phyloP scores from a whole-genome alignment of 1,284 basidiomycete species.

The Rhodotorula glutinis region DNA sequence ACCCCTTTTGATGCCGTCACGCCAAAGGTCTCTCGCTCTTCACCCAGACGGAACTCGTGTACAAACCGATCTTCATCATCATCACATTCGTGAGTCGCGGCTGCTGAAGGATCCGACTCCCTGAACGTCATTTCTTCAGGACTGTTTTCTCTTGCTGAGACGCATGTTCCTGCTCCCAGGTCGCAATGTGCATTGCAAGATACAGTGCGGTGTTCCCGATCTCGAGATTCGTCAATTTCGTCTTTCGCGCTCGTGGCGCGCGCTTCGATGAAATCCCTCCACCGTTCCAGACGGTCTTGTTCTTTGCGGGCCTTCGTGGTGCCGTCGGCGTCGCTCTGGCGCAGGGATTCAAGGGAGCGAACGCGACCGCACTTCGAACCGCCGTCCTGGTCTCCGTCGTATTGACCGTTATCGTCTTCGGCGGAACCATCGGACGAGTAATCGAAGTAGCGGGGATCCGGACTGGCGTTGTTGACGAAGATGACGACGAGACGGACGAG shows the following conservation, averaged over 20 bases:
- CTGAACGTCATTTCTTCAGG: no score
- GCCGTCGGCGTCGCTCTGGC: conserved; percentile 96
- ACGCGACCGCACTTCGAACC: conserved; percentile 83
- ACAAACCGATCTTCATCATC: conserved; percentile 93
- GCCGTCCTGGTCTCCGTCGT: conserved; percentile 96
- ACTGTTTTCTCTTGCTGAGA: no score
- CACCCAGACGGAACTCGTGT: conserved; percentile 80
- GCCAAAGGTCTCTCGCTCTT: conserved; percentile 70
- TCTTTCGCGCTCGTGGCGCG: conserved; percentile 72
- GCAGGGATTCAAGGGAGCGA: conserved; percentile 92
- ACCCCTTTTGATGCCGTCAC: no score
- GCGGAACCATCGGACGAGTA: conserved; percentile 95
- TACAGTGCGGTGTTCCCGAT: conserved; percentile 96
- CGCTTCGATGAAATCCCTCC: conserved; percentile 83
- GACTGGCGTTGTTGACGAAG: conserved; percentile 79
- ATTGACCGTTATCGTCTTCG: conserved; percentile 90
- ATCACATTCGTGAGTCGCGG: conserved; percentile 68
- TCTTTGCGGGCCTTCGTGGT: conserved; percentile 95
- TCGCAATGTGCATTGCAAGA: conserved; percentile 88
- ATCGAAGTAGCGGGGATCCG: conserved; percentile 94
- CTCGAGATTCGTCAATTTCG: conserved; percentile 88
- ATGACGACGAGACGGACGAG: conserved; percentile 65
- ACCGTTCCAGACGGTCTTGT: conserved; percentile 80
- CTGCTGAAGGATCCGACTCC: no score
- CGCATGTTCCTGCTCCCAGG: conserved; percentile 48